Conservation (phyloP, 495 filamentous ascomycete genomes). For the Penicillium argentinense region DNA sequence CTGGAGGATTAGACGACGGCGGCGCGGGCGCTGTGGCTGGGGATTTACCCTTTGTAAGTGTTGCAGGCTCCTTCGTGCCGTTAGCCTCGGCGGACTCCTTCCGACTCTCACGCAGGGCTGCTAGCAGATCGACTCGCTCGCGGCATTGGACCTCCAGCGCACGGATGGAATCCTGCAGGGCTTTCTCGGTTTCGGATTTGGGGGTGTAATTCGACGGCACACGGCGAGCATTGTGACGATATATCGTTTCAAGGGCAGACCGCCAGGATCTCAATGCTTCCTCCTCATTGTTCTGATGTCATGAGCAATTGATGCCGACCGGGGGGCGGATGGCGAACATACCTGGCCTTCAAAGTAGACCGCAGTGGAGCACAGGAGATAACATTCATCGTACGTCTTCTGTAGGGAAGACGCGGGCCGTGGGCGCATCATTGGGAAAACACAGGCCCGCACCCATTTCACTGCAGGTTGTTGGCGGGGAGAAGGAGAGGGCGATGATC, state of each 20-base stretch:
- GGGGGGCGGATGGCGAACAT: conserved; percentile 16
- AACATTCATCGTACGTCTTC: conserved; percentile 97
- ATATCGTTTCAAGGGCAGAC: conserved; percentile 85
- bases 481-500: conserved; percentile 22
- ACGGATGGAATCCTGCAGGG: conserved; percentile 75
- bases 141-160: conserved; percentile 90
- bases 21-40: conserved; percentile 2
- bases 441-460: conserved; percentile 31
- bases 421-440: conserved; percentile 70
- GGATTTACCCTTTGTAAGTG: conserved; percentile 20
- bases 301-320: conserved; percentile 17
- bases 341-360: conserved; percentile 94
- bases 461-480: conserved; percentile 21
- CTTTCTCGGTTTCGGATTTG: conserved; percentile 80
- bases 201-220: conserved; percentile 68
- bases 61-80: conserved; percentile 23
- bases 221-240: conserved; percentile 79
- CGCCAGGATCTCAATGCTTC: conserved; percentile 94
- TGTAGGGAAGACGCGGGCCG: conserved; percentile 79
- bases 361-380: conserved; percentile 89
- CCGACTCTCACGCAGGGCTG: conserved; percentile 75
- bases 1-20: conserved; percentile 35
- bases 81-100: conserved; percentile 52
- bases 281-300: conserved; percentile 76
- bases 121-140: conserved; percentile 85